Evolutionary conservation across 352 stramenopile species (phyloP), one percentile per base, ranked within the genome.

Genomic region (Elongisporangium undulatum): DNA sequence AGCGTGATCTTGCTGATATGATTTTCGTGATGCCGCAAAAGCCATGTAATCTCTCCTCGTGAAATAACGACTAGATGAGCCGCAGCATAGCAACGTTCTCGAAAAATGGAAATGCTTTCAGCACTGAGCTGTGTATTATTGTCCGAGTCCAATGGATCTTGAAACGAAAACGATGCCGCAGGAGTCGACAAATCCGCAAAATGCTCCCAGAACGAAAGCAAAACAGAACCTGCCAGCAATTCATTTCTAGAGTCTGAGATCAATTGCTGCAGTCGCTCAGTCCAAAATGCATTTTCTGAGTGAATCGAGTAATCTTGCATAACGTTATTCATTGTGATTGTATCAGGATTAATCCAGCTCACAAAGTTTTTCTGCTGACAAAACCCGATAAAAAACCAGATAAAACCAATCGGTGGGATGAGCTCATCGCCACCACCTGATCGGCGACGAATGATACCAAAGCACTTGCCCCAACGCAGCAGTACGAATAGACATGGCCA

Each of bases 301-400:
- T 91, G 71, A 19, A 74, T 77, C 15, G 72, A 63, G 56, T 85
- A 79, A 39, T 67, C 23, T 20, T 83, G 60, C 2, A 79, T 19
- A 21, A 83, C 73, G 10, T 62, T 38, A 15, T 65, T 38, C 17
- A 85, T 2, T 7, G 62, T 75, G 49, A 85, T 82, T 4, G 61
- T 52, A 4, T 56, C 59, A 22, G 63, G 51, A 19, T 78, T 67
- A 19, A 90, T 75, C 21, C 50, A 61, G 10, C 74, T 21, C 0
- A 93, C 71, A 56, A 79, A 87, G 7, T 70, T 63, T 9, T 79
- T 56, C 20, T 83, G 54, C 19, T 72, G 66, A 56, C 80, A 92
- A 69, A 92, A 93, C 0, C 68, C 56, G 21, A 92, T 16, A 57
- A 91, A 91, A 9, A 93, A 50, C 84, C 84, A 90, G 55, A 89